phyloP scores from a whole-genome alignment of 257 asterid species.

The Capsicum pubescens region DNA sequence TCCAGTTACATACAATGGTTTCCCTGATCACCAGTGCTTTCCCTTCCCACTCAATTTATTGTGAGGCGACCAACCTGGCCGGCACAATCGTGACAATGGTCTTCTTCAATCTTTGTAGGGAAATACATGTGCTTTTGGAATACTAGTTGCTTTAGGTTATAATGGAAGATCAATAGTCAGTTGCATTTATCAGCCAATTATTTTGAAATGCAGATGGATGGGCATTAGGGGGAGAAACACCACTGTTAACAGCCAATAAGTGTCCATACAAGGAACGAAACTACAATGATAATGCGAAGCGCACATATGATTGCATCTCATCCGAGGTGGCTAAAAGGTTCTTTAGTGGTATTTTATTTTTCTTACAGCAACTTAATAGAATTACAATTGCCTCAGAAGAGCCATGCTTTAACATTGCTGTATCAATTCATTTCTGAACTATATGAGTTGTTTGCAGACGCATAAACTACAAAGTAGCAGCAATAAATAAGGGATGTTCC shows the following conservation, averaged over 20 bases:
- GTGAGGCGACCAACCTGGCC: no score
- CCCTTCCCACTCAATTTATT: no score
- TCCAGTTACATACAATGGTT: no score
- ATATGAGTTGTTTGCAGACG: not conserved
- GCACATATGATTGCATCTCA: no score
- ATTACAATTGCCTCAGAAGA: not conserved
- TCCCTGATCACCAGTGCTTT: no score
- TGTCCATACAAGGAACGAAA: no score
- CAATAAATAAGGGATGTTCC: conserved; percentile 49
- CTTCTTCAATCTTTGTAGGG: not conserved
- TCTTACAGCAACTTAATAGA: not conserved
- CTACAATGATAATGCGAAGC: no score
- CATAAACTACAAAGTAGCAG: conserved; percentile 60
- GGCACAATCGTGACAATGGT: no score
- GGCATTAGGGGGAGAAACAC: not conserved
- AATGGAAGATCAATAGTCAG: not conserved
- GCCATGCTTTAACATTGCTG: not conserved
- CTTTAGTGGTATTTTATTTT: not conserved
- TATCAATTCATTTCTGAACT: conserved; percentile 17
- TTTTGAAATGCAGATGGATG: not conserved
- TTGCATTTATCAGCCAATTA: conserved; percentile 18
- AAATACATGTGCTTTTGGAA: not conserved
- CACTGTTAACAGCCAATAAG: not conserved
- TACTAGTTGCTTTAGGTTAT: conserved; percentile 9
- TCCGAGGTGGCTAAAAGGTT: not conserved